Evolutionary conservation across 2,329 filamentous ascomycete genomes (phyloP).

Genomic region (Ampelomyces quisqualis): DNA sequence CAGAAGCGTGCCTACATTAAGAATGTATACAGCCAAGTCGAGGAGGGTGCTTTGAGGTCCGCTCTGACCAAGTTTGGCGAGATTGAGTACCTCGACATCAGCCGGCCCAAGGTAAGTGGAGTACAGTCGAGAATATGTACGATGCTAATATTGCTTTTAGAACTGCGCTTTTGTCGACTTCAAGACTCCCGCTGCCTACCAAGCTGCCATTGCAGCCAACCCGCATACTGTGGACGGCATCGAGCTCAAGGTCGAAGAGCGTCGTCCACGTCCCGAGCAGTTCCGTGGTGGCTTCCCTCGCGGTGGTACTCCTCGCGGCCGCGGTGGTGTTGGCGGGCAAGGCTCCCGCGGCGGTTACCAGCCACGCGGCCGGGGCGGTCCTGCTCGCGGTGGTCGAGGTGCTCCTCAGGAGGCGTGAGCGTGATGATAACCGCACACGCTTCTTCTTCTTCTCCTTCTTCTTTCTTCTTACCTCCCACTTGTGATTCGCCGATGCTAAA

Average conservation of each 20-base stretch:
- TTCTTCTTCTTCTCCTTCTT: conserved; percentile 9
- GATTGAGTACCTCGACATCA: conserved; percentile 64
- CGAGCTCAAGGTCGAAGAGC: conserved; percentile 83
- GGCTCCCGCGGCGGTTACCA: conserved; percentile 68
- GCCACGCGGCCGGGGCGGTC: conserved; percentile 67
- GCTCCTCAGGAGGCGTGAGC: conserved; percentile 39
- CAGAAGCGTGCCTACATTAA: conserved; percentile 87
- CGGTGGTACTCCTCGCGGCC: conserved; percentile 54
- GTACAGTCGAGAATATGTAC: not conserved
- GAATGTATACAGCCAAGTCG: conserved; percentile 88
- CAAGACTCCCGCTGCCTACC: conserved; percentile 74
- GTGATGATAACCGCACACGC: conserved; percentile 2
- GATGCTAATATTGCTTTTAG: conserved; percentile 50
- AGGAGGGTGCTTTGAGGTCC: conserved; percentile 69
- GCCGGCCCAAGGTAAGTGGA: conserved; percentile 70
- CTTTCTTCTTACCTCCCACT: too few species aligned
- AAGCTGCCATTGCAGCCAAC: conserved; percentile 79
- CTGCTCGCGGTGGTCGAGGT: conserved; percentile 54
- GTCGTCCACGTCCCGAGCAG: conserved; percentile 60
- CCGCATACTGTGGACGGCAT: conserved; percentile 83
- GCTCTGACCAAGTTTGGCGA: conserved; percentile 70
- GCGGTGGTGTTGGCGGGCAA: conserved; percentile 60
- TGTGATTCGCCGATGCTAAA: conserved; percentile 14
- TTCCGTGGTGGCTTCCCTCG: conserved; percentile 42
- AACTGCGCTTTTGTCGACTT: conserved; percentile 98